phyloP scores from a whole-genome alignment of 768 basidiomycete genomes.

The Sporobolomyces phaffii region DNA sequence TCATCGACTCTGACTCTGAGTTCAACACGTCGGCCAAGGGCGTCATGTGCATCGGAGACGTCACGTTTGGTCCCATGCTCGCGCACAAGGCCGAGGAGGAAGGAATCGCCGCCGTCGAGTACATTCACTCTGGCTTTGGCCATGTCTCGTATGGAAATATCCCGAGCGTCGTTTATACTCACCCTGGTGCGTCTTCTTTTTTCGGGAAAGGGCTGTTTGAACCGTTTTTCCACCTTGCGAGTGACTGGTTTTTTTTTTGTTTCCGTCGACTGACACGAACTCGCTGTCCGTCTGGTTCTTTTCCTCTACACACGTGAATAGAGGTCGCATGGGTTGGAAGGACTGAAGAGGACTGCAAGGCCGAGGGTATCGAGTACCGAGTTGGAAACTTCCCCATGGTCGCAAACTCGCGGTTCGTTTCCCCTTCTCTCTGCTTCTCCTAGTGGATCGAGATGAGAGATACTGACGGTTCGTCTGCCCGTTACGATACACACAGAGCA shows the following conservation, averaged over 20 bases:
- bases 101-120: slow-evolving; percentile 90
- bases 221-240: too few relatives aligned
- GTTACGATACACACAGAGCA: slow-evolving; percentile 60
- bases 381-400: slow-evolving; percentile 87
- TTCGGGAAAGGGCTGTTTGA: not conserved
- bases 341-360: slow-evolving; percentile 92
- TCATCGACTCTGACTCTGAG: slow-evolving; percentile 73
- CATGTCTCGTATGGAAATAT: slow-evolving; percentile 88
- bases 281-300: too few relatives aligned
- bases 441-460: not conserved
- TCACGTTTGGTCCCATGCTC: slow-evolving; percentile 97
- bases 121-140: slow-evolving; percentile 82
- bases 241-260: not conserved
- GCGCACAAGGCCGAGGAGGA: slow-evolving; percentile 52
- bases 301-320: too few relatives aligned
- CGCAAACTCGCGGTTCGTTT: slow-evolving; percentile 64
- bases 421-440: not conserved
- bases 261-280: slow-evolving; percentile 7
- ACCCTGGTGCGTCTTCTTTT: slow-evolving; percentile 14
- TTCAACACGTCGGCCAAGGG: slow-evolving; percentile 83
- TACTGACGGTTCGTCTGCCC: slow-evolving; percentile 32
- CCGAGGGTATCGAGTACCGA: slow-evolving; percentile 79
- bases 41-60: slow-evolving; percentile 95
- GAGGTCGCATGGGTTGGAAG: slow-evolving; percentile 85
- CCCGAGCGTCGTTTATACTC: slow-evolving; percentile 36